phyloP scores from a whole-genome alignment of 73 alveolate genomes.

The Symbiodinium pilosum region DNA sequence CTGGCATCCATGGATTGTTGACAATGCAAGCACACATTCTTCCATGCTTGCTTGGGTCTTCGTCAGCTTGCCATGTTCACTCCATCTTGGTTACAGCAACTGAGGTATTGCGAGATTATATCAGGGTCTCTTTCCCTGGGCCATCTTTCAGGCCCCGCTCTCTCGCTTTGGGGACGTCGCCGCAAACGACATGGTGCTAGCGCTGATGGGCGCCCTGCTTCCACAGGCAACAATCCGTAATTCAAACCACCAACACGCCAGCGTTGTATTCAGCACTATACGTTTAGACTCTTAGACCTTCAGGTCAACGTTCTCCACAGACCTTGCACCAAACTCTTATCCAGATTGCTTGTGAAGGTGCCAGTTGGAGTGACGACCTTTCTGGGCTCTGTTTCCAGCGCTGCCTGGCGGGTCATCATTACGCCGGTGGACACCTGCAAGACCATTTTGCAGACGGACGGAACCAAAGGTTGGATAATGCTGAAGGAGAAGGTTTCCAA shows the following conservation, averaged over 20 bases:
- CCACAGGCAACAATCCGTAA: conserved; percentile 86
- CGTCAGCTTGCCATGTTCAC: neutral
- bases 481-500: conserved; percentile 58
- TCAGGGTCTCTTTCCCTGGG: conserved; percentile 96
- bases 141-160: conserved; percentile 97
- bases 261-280: no score
- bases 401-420: conserved; percentile 96
- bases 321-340: neutral
- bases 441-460: conserved; percentile 87
- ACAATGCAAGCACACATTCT: no score
- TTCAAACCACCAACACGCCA: no score
- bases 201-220: conserved; percentile 73
- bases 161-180: conserved; percentile 97
- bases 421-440: conserved; percentile 95
- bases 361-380: conserved; percentile 96
- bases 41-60: neutral
- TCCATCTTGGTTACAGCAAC: neutral
- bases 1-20: neutral
- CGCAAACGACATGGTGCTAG: conserved; percentile 96
- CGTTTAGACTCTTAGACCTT: neutral
- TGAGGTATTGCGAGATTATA: conserved; percentile 96
- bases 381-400: conserved; percentile 96
- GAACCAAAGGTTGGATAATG: conserved; percentile 73
- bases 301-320: neutral
- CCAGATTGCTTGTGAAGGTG: no score